Evolutionary conservation across 1,139 yeast species (phyloP).

Genomic region (Debaryomyces singareniensis): DNA sequence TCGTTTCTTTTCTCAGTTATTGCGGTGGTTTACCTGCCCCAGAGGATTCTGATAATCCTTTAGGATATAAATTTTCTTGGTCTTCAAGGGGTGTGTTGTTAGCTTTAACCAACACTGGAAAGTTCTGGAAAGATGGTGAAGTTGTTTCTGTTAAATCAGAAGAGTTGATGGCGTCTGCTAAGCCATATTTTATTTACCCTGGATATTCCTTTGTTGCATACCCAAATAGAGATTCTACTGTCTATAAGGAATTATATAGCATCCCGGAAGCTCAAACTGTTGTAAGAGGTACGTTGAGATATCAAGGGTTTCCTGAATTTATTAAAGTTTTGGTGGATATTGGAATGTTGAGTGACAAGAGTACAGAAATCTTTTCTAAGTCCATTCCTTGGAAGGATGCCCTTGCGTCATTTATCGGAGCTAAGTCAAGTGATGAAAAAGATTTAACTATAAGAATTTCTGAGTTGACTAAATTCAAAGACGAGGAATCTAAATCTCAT

Average conservation of each 20-base stretch:
- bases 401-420: constrained; percentile 66
- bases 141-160: constrained; percentile 76
- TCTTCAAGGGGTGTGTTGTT: constrained; percentile 95
- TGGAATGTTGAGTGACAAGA: constrained; percentile 82
- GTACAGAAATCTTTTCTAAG: constrained; percentile 48
- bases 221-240: constrained; percentile 97
- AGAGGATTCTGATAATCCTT: constrained; percentile 93
- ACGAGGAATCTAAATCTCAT: constrained; percentile 76
- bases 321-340: constrained; percentile 91
- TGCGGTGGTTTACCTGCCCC: constrained; percentile 99
- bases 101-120: constrained; percentile 91
- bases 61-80: constrained; percentile 99
- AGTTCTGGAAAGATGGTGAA: constrained; percentile 81
- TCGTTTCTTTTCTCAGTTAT: constrained; percentile 87
- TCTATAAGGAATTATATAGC: constrained; percentile 82
- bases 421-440: constrained; percentile 59
- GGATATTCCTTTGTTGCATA: constrained; percentile 93
- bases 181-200: constrained; percentile 92
- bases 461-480: constrained; percentile 73
- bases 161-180: constrained; percentile 91
- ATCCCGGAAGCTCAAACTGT: constrained; percentile 98
- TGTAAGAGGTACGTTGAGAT: constrained; percentile 94
- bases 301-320: constrained; percentile 98
- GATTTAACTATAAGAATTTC: constrained; percentile 75
- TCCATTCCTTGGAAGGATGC: constrained; percentile 87